Conservation (phyloP, 2,329 filamentous ascomycete species). For the Teratosphaeria pseudoeucalypti region DNA sequence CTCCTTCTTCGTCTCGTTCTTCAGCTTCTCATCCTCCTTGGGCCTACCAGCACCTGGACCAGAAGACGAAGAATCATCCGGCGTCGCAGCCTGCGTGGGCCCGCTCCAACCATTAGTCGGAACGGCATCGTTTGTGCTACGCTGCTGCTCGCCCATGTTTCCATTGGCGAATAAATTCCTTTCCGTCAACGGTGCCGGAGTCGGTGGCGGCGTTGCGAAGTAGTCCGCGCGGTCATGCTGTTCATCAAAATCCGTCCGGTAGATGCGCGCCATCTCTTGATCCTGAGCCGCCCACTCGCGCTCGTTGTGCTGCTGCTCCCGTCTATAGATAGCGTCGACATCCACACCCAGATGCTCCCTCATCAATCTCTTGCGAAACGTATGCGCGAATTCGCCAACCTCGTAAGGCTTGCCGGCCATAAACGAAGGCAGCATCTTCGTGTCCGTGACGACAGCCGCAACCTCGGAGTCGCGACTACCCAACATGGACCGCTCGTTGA, state of each 20-base stretch:
- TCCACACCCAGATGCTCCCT: conserved; percentile 93
- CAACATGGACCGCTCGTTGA: conserved; percentile 94
- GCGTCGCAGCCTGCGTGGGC: conserved; percentile 4
- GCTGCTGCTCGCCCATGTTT: background rate
- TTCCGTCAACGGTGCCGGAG: conserved; percentile 11
- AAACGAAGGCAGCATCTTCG: conserved; percentile 79
- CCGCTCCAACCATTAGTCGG: conserved; percentile 11
- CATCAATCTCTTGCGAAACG: conserved; percentile 86
- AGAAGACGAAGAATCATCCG: conserved; percentile 4
- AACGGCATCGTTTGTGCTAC: conserved; percentile 2
- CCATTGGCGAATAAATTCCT: conserved; percentile 14
- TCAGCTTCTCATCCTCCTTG: conserved; percentile 1
- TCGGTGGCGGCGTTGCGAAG: conserved; percentile 26
- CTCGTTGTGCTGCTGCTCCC: conserved; percentile 17
- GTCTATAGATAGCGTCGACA: conserved; percentile 63
- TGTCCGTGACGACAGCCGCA: conserved; percentile 81
- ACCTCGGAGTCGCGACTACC: conserved; percentile 86
- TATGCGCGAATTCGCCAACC: conserved; percentile 87
- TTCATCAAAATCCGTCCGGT: conserved; percentile 12
- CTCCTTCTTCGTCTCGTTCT: conserved; percentile 5
- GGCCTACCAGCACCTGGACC: conserved; percentile 1
- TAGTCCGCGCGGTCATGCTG: conserved; percentile 11
- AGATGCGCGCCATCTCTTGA: conserved; percentile 39
- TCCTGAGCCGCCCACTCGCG: conserved; percentile 46
- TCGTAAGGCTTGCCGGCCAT: conserved; percentile 87